phyloP scores from a whole-genome alignment of 2,329 filamentous ascomycete species.

The Pseudogymnoascus sp. region DNA sequence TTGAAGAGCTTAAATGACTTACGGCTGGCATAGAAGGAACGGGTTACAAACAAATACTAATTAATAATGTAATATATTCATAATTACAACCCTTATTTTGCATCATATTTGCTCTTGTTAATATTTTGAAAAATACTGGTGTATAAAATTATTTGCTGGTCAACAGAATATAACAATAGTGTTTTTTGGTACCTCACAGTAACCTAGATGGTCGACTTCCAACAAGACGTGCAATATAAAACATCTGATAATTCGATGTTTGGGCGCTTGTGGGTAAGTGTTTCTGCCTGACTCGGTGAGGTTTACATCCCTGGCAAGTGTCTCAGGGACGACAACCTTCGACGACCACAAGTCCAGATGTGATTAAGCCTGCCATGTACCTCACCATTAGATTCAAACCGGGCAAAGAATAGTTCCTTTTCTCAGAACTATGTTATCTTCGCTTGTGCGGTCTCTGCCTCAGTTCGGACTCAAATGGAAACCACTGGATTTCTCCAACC shows the following conservation, averaged over 20 bases:
- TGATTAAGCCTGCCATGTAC: background rate
- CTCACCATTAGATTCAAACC: background rate
- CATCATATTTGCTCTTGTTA: background rate
- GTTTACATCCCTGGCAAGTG: background rate
- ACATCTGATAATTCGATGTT: background rate
- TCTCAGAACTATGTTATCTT: background rate
- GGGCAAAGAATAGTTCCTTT: background rate
- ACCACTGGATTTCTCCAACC: conserved; percentile 1
- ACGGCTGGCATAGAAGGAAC: background rate
- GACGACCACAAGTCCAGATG: background rate
- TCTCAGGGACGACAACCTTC: background rate
- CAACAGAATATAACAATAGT: too few species aligned
- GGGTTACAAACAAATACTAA: background rate
- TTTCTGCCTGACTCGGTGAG: background rate
- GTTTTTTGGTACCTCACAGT: too few species aligned
- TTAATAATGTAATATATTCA: conserved; percentile 4
- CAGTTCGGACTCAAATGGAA: background rate
- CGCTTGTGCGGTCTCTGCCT: background rate
- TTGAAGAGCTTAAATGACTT: background rate
- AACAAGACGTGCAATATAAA: background rate
- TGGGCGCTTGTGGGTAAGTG: background rate
- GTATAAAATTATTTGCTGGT: too few species aligned
- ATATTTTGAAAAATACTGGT: too few species aligned
- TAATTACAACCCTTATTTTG: background rate
- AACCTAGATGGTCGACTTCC: too few species aligned